Base-by-base conservation (phyloP, 1,139 yeast genomes). In the Protomyces pachydermus region DNA sequence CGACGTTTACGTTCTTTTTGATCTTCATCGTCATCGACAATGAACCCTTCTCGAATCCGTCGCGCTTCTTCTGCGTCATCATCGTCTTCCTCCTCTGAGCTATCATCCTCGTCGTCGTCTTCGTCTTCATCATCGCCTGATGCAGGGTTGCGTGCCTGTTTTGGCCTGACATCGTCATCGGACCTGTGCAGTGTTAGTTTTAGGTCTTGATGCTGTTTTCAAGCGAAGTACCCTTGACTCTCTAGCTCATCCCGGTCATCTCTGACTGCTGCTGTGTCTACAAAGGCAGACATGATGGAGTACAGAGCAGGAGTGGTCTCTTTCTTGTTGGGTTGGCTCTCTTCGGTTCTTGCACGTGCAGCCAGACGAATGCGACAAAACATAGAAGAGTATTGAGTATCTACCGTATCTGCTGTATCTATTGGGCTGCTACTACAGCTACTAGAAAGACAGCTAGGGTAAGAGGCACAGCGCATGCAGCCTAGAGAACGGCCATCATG, bases 21-120 rank as follows among this genome's bases (percentile, higher is more conserved):
- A 38, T 82, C 87, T 18, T 85, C 95, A 62, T 87, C 96, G 70
- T 90, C 97, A 71, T 90, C 97, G 12, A 91, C 97, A 72, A 91
- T 91, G 75, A 91, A 91, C 0, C 97, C 98, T 69, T 90, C 96
- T 65, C 93, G 84, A 51, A 91, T 86, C 74, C 84, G 66, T 34
- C 51, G 55, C 32, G 57, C 74, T 55, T 74, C 77, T 61, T 77
- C 73, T 67, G 78, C 81, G 62, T 78, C 81, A 58, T 76, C 80
- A 64, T 77, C 80, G 48, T 77, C 79, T 28, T 77, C 80, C 62
- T 78, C 81, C 62, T 76, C 77, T 5, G 79, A 76, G 52, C 78
- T 75, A 34, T 71, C 73, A 32, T 67, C 70, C 23, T 65, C 70
- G 28, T 66, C 69, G n/a, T 68, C 70, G 4, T 37, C 42, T 9